A percentile compares a stretch with the other conserved stretches of the same genome.
phyloP scores from a whole-genome alignment of 345 rosid species.

The Murraya koenigii region DNA sequence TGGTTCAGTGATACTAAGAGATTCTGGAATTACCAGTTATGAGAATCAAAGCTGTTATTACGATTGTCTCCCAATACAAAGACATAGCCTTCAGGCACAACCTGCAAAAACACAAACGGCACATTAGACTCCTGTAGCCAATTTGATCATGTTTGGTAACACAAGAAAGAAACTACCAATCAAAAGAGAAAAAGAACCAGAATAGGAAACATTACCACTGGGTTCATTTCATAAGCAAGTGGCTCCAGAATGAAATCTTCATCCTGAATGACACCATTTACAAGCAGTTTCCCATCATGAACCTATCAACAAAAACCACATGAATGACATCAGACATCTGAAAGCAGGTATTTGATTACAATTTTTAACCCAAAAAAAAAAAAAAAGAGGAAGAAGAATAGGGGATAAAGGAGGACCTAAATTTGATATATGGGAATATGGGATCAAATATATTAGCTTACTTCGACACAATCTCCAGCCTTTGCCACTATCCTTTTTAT shows the following conservation, averaged over 20 bases:
- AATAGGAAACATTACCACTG: conserved; percentile 42
- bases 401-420: conserved; percentile 15
- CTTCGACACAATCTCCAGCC: conserved; percentile 86
- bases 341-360: not conserved
- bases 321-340: not conserved
- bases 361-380: not conserved
- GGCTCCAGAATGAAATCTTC: conserved; percentile 80
- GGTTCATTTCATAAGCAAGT: conserved; percentile 66
- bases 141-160: not conserved
- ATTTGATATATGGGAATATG: not conserved
- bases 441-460: conserved; percentile 40
- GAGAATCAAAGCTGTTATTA: conserved; percentile 88
- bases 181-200: not conserved
- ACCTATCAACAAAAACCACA: conserved; percentile 43
- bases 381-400: not conserved
- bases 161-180: not conserved
- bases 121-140: not conserved
- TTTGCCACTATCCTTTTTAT: conserved; percentile 91
- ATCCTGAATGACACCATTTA: conserved; percentile 57
- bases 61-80: conserved; percentile 96
- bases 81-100: conserved; percentile 80
- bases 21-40: conserved; percentile 60
- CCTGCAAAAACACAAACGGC: conserved; percentile 36
- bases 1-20: not conserved
- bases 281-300: conserved; percentile 61